Evolutionary conservation across 805 yeast species (phyloP), one percentile per base, ranked within the genome.

Genomic region (Cyberlindnera xishuangbannaensis): DNA sequence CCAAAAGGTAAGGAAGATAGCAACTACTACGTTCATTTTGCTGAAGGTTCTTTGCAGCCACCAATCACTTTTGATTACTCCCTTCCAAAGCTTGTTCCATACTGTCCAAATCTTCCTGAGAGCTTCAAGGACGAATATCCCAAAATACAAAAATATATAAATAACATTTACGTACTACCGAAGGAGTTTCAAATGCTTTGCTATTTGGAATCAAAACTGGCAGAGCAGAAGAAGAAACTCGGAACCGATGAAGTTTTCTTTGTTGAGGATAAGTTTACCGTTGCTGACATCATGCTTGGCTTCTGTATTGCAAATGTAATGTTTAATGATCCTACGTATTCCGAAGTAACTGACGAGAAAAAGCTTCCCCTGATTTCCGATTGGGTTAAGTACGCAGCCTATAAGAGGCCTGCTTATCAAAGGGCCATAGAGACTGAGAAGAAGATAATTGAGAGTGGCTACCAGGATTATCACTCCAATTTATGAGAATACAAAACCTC

Each of bases 11-110:
- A 56, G 30, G 64, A 65, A 15, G 40, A 56, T 23, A 67, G 73
- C 18, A 69, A 69, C 37, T 78, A 69, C 48, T 75, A 58, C 38
- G 54, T 73, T 25, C 73, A 73, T 45, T 76, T 69, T 43, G 53
- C 70, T 13, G 88, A 81, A 52, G 82, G 76, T 1, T 66, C 82
- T 16, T 50, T 81, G 15, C 76, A 71, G 51, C 73, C 73, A 7
- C 55, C 62, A 12, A 50, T 70, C 33, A 58, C 57, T 55, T 62
- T 58, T 36, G n/a, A 47, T 55, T 23, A 7, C 18, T 38, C 5
- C 15, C 16, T 15, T 28, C 19, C 11, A 19, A 5, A n/a, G 6
- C 64, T 59, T 39, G 36, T 53, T 4, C 44, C 61, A 7, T 43
- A 48, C 7, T 62, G 69, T 3, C 77, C 80, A 4, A 57, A 67